Evolutionary conservation across 164 flowering plant genomes (phyloP).

Genomic region (Cinnamomum micranthum): DNA sequence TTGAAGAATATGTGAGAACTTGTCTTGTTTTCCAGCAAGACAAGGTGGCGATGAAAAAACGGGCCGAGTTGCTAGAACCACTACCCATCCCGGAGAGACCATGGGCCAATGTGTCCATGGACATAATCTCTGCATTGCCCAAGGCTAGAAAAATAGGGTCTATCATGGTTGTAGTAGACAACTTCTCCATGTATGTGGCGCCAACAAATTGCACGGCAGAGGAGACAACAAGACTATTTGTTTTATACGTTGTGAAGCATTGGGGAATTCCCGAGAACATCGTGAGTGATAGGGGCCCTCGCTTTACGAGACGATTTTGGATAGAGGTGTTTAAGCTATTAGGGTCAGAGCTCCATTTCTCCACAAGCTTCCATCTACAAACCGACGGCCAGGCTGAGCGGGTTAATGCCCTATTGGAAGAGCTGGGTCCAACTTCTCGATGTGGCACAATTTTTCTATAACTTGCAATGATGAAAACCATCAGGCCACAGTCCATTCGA

Average conservation of each 20-base stretch:
- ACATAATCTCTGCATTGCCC: conserved; percentile 3
- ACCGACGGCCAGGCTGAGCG: too few relatives aligned
- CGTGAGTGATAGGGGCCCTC: not conserved
- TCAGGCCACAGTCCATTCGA: not conserved
- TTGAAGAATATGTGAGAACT: not conserved
- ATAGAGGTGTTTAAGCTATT: not conserved
- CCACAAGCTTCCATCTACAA: not conserved
- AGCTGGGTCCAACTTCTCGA: too few relatives aligned
- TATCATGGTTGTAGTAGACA: not conserved
- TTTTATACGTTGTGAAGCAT: conserved; percentile 7
- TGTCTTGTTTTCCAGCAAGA: conserved; percentile 16
- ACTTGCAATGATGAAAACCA: not conserved
- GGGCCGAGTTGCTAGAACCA: not conserved
- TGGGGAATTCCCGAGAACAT: not conserved
- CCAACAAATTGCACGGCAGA: not conserved
- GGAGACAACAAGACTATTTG: not conserved
- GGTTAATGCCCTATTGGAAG: too few relatives aligned
- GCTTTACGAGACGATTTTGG: not conserved
- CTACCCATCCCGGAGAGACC: not conserved
- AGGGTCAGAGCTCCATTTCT: not conserved
- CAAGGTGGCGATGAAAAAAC: conserved; percentile 3
- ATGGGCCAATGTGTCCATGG: conserved; percentile 10
- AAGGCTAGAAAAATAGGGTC: not conserved
- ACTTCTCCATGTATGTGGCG: not conserved
- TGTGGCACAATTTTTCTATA: too few relatives aligned